Conservation (phyloP, 306 rosid species). For the Pterocarpus macrocarpus region DNA sequence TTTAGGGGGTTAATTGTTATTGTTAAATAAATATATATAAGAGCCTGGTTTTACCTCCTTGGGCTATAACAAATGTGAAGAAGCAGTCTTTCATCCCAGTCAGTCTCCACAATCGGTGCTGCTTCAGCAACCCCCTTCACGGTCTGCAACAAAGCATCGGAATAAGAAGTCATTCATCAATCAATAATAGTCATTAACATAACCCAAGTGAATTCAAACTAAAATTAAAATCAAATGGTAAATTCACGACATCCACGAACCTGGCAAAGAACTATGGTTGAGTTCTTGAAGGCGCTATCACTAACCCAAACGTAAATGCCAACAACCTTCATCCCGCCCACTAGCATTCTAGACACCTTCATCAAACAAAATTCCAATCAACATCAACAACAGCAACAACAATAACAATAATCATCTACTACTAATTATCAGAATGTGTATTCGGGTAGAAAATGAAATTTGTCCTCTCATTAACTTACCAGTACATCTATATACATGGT, state of each 20-base stretch:
- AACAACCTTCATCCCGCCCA: constrained; percentile 83
- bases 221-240: neutral
- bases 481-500: neutral
- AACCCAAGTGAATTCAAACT: neutral
- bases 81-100: constrained; percentile 79
- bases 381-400: neutral
- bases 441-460: neutral
- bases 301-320: constrained; percentile 82
- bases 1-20: neutral
- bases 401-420: neutral
- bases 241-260: constrained; percentile 43
- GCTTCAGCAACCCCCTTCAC: constrained; percentile 85
- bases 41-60: constrained; percentile 63
- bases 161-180: neutral
- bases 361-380: constrained; percentile 8
- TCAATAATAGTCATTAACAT: neutral
- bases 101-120: constrained; percentile 60
- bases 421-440: neutral
- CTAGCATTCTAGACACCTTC: constrained; percentile 83
- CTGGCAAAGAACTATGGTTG: constrained; percentile 79
- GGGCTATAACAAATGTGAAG: constrained; percentile 88
- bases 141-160: constrained; percentile 59
- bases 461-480: neutral
- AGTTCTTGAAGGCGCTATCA: constrained; percentile 78
- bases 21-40: neutral